Evolutionary conservation across 2,329 filamentous ascomycete genomes (phyloP), one percentile per base, ranked within the genome.

Genomic region (Aspergillus piperis): DNA sequence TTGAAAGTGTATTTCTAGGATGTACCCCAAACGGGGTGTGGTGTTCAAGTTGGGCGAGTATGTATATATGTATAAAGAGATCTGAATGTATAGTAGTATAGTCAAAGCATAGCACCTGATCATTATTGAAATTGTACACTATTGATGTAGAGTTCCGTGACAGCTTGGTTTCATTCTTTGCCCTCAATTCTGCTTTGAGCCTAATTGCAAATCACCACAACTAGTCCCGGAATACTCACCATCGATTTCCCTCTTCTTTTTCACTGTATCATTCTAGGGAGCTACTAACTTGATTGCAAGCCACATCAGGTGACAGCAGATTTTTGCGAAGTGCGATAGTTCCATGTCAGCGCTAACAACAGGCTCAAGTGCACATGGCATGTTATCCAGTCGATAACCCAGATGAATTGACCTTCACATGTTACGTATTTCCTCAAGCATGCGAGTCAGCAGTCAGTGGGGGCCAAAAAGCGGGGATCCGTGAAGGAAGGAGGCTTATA

Each of bases 231-330:
- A 30, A 30, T 30, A 11, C 27, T 11, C 10, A 30, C 10, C 27
- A 4, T 30, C 10, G 27, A 30, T 11, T 10, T 11, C 27, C 27
- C 27, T 4, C 27, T 30, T 23, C 11, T 11, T 8, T 30, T 30
- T 11, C 4, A 30, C 27, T 30, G 27, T 11, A 11, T 30, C 10
- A 4, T 11, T 30, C 27, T 30, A 11, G 27, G 27, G 27, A 30
- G 8, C 13, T 36, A 52, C 64, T 68, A 65, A 64, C 52, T 36
- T 11, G 10, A 13, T 13, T 15, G 32, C 11, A 36, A 15, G 5
- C 11, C 32, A 36, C 11, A 13, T 70, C 67, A 72, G 58, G 64
- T 54, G 30, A 42, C 39, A 3, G 39, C 39, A n/a, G 19, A 3
- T 15, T 5, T 4, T 5, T 36, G 10, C 10, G 4, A 15, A 36